Conservation (phyloP, 108 stramenopile genomes). For the Cyclostephanos invisitatus region DNA sequence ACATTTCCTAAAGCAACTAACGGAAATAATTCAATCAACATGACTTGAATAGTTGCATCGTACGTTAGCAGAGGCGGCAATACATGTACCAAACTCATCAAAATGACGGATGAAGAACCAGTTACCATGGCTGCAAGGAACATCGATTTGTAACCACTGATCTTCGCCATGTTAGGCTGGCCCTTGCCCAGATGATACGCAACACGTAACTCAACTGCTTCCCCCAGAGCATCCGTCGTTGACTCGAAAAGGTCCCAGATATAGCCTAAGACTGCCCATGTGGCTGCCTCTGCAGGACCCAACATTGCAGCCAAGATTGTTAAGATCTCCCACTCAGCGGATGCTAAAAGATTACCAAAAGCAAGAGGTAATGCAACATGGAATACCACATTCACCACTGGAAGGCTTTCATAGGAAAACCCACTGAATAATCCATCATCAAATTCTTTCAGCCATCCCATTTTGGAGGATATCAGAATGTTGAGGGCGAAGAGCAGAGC, state of each 20-base stretch:
- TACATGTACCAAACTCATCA: conserved; percentile 47
- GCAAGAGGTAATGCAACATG: conserved; percentile 56
- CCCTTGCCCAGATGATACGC: conserved; percentile 59
- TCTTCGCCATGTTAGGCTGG: conserved; percentile 51
- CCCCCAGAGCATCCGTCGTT: conserved; percentile 70
- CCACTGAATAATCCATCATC: conserved; percentile 19
- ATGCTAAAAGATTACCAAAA: conserved; percentile 65
- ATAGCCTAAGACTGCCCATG: conserved; percentile 70
- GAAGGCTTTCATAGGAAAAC: not conserved
- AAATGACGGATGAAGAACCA: conserved; percentile 49
- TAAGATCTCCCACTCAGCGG: conserved; percentile 75
- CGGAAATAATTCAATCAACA: conserved; percentile 61
- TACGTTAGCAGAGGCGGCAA: conserved; percentile 54
- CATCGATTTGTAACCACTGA: conserved; percentile 58
- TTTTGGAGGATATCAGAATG: conserved; percentile 10
- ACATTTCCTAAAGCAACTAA: no score
- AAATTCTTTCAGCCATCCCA: not conserved
- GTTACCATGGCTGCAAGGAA: conserved; percentile 51
- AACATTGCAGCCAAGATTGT: conserved; percentile 60
- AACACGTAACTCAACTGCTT: conserved; percentile 70
- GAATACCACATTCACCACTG: conserved; percentile 45
- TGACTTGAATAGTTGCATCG: conserved; percentile 60
- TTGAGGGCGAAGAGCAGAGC: conserved; percentile 34
- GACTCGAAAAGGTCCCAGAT: conserved; percentile 75
- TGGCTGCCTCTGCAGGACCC: conserved; percentile 77